Conservation (phyloP, 192 early-diverging fungal species). For the Coemansia sp. region DNA sequence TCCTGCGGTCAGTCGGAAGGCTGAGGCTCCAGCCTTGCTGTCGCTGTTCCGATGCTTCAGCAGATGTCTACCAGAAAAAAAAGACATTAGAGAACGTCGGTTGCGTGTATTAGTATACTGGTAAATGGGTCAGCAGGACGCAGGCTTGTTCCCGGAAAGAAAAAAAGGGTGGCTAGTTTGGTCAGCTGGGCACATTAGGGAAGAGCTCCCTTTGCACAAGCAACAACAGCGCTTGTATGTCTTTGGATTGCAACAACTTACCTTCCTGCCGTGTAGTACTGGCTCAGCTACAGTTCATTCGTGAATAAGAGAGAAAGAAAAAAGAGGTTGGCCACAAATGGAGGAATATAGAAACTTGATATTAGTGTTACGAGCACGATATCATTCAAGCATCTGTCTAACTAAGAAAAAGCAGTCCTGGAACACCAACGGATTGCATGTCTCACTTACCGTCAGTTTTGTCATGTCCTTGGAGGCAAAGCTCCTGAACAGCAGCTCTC, state of each 20-base stretch:
- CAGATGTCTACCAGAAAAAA: slow-evolving; percentile 32
- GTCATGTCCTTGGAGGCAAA: slow-evolving; percentile 55
- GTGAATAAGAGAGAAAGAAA: background rate
- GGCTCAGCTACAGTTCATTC: slow-evolving; percentile 36
- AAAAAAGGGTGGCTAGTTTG: background rate
- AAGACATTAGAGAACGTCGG: background rate
- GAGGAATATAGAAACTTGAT: too few species aligned
- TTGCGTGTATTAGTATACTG: background rate
- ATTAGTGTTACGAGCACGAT: too few species aligned
- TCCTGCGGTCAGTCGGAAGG: slow-evolving; percentile 52
- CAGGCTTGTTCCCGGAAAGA: background rate
- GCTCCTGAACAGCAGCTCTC: slow-evolving; percentile 39
- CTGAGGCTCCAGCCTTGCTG: slow-evolving; percentile 40
- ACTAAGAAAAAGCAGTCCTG: too few species aligned
- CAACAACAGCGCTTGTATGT: background rate
- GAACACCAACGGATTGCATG: background rate
- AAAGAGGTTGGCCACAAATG: background rate
- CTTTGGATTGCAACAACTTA: slow-evolving; percentile 5
- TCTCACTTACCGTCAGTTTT: slow-evolving; percentile 41
- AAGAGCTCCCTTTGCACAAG: background rate
- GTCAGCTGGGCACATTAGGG: background rate
- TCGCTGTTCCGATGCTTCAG: slow-evolving; percentile 46
- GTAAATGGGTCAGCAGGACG: slow-evolving; percentile 1
- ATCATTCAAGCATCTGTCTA: too few species aligned
- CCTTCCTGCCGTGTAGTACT: slow-evolving; percentile 53